Base-by-base conservation (phyloP, 352 stramenopile genomes). In the Phytophthora fragariaefolia region DNA sequence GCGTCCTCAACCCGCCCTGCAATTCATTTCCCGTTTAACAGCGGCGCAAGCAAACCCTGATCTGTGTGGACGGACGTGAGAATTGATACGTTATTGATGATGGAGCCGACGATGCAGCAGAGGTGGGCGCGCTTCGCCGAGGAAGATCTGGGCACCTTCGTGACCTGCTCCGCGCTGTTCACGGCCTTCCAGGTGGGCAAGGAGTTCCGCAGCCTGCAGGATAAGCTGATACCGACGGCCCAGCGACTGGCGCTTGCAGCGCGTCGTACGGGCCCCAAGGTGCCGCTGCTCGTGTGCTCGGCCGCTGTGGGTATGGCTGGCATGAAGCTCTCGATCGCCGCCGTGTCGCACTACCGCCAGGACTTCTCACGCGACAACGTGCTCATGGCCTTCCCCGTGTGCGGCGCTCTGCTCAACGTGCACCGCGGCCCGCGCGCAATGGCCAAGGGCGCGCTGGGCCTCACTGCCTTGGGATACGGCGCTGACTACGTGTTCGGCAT, bases 341-440 rank as follows among this genome's bases (percentile, higher is more conserved):
- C 67, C 7, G 81, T 90, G 45, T 71, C 78, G 42, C 67, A 80
- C 51, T 69, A 63, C 34, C 81, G 81, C 15, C 71, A 83, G 43
- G 81, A 90, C 69, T 87, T 86, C 55, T 82, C 81, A 32, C 76
- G 76, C 52, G 69, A 69, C 20, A 90, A 83, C 45, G 66, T 87
- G 20, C 50, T 86, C 47, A 55, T 90, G 28, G 74, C 78, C 5
- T 77, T 87, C 55, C 81, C 81, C 6, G 53, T 90, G 10, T 82
- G 79, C 20, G 77, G 69, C 6, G 77, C 66, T 17, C 49, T 87
- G 36, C 52, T 90, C 45, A 82, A 82, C 38, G 49, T 71, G 17
- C 78, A 78, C n/a, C 61, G 64, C 2, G 78, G 79, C 0, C 66
- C 75, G n/a, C 65, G 76, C 2, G 66, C 70, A 1, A 87, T 87